Evolutionary conservation across 257 asterid species (phyloP), one percentile per base, ranked within the genome.

Genomic region (Salvia miltiorrhiza): DNA sequence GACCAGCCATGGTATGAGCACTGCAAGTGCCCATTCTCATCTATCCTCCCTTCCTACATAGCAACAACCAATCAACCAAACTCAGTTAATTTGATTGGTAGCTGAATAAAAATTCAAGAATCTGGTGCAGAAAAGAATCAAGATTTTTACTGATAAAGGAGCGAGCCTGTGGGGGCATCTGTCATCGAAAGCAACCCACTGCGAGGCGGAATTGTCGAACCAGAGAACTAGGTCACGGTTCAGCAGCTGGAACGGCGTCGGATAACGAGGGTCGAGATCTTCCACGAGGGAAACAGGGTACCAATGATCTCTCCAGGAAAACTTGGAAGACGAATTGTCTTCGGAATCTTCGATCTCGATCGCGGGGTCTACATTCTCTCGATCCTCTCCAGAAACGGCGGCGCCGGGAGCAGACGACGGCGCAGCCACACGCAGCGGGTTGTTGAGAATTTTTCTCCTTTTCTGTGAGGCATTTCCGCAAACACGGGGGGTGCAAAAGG

Each of bases 1-100:
- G 99, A 94, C 99, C 98, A 94, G 7, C 99, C 98, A 39, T 94
- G 99, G 52, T 94, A 94, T 4, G 99, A 94, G 67, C 99, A 91
- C 90, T 94, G 99, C 84, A 94, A 87, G 69, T 91, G 86, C 72
- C 99, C 98, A 52, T 94, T 94, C 76, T 94, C 99, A 67, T 91
- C 99, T 78, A 94, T 72, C 70, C 99, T 91, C 57, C 99, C 99
- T 77, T 94, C 99, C 97, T 91, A 76, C 59, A 83, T 63, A 68
- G 3, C 40, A 75, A 57, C 21, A 11, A 33, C 49, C 45, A 35
- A 12, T 16, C 7, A 13, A 63, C 48, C 40, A 17, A 45, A 60
- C 23, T 66, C 13, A 43, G 37, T 23, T 54, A 1, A 20, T 44
- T 9, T 1, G 11, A 43, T 5, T 16, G 13, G 23, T 2, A 17